phyloP scores from a whole-genome alignment of 1,284 basidiomycete genomes.

The Veloboletus limbatus region DNA sequence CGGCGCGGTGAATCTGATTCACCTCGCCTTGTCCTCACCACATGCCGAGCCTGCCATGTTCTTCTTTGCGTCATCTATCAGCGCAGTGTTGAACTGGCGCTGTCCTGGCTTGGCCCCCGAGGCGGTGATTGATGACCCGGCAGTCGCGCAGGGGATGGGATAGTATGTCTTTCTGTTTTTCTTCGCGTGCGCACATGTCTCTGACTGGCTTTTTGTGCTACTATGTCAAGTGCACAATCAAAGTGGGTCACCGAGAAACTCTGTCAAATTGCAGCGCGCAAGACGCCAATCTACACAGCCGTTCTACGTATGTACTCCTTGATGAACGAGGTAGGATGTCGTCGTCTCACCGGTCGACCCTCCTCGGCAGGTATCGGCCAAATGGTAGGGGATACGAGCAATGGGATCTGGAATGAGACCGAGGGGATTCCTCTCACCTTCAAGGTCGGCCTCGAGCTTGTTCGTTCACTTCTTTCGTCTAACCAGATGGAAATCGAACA shows the following conservation, averaged over 20 bases:
- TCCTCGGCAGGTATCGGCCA: conserved; percentile 43
- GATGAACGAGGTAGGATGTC: neutral
- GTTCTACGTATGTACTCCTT: conserved; percentile 36
- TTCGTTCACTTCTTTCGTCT: too few species aligned
- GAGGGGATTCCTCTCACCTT: conserved; percentile 45
- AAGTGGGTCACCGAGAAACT: conserved; percentile 67
- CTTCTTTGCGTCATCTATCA: too few species aligned
- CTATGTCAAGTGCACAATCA: conserved; percentile 22
- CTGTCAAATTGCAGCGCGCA: conserved; percentile 40
- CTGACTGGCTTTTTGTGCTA: neutral
- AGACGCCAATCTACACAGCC: conserved; percentile 35
- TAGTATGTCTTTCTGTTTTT: too few species aligned
- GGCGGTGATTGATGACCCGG: too few species aligned
- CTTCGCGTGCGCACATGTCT: too few species aligned
- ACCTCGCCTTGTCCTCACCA: too few species aligned
- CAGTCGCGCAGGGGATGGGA: neutral
- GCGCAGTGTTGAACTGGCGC: too few species aligned
- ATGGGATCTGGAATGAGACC: conserved; percentile 60
- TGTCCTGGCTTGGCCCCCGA: too few species aligned
- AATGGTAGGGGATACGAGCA: conserved; percentile 50
- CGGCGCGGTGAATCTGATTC: too few species aligned
- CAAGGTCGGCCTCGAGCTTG: conserved; percentile 19
- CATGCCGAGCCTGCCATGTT: too few species aligned
- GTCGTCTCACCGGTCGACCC: neutral
- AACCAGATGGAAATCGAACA: too few species aligned